These are phyloP conservation scores for Emericellopsis atlantica DNA, from an alignment of 2,329 filamentous ascomycete species.

Conservation along the genomic window DNA sequence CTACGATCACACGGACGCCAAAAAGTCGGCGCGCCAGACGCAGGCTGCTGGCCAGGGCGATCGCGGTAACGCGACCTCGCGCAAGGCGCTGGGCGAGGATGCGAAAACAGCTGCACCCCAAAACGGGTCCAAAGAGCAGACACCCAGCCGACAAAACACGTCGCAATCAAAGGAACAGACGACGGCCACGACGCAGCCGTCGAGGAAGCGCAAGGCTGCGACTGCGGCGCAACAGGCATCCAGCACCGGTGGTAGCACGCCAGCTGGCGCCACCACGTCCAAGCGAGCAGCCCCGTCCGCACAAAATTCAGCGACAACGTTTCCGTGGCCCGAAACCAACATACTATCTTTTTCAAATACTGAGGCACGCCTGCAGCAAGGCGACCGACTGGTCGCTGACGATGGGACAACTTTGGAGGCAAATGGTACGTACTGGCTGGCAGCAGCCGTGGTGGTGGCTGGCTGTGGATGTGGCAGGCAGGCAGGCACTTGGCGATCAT, in stretches of 20 bases:
- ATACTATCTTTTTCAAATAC: conserved; percentile 78
- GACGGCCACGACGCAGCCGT: conserved; percentile 29
- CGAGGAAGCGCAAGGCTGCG: conserved; percentile 80
- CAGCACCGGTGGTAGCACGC: conserved; percentile 2
- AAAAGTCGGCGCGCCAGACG: conserved; percentile 41
- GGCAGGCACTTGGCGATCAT: too few relatives aligned
- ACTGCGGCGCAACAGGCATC: conserved; percentile 8
- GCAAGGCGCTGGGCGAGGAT: conserved; percentile 27
- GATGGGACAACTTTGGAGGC: conserved; percentile 74
- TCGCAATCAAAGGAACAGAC: conserved; percentile 33
- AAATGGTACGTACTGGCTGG: conserved; percentile 56
- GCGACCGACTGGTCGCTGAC: conserved; percentile 66
- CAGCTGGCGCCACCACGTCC: conserved; percentile 5
- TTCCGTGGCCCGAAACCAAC: conserved; percentile 53
- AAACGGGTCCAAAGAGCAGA: conserved; percentile 24
- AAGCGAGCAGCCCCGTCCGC: conserved; percentile 15
- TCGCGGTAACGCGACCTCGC: conserved; percentile 20
- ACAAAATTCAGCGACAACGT: conserved; percentile 19
- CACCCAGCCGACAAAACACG: conserved; percentile 10
- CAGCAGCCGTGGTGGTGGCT: too few relatives aligned
- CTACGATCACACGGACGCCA: conserved; percentile 42
- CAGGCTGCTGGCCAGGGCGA: conserved; percentile 23
- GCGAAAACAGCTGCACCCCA: conserved; percentile 19
- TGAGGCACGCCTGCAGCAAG: conserved; percentile 56
- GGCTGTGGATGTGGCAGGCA: too few relatives aligned